Evolutionary conservation across 164 flowering plant genomes (phyloP).

Genomic region (Litsea cubeba): DNA sequence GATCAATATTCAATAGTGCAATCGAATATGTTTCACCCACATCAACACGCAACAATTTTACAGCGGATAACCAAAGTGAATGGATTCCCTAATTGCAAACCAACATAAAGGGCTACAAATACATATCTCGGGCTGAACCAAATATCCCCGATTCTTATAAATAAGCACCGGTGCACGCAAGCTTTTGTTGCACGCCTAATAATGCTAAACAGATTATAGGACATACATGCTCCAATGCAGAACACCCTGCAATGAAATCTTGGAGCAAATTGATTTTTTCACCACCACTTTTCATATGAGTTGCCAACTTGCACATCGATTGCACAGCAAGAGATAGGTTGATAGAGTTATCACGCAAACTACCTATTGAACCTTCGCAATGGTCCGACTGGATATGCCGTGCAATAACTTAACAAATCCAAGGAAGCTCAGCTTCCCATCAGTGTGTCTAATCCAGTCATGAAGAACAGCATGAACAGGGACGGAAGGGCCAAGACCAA

Average conservation of each 20-base stretch:
- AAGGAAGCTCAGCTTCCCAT: conserved; percentile 91
- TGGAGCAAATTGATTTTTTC: not conserved
- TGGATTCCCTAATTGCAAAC: not conserved
- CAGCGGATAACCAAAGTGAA: not conserved
- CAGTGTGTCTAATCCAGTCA: conserved; percentile 89
- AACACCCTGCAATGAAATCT: not conserved
- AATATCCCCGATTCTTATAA: not conserved
- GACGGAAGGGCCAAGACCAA: conserved; percentile 76
- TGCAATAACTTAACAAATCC: conserved; percentile 87
- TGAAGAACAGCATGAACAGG: conserved; percentile 85
- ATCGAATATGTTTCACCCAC: not conserved
- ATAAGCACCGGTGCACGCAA: not conserved
- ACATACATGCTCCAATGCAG: not conserved
- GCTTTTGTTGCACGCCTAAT: conserved; percentile 1
- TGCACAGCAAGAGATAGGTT: not conserved
- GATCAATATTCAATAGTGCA: not conserved
- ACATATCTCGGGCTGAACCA: not conserved
- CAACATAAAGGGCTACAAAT: not conserved
- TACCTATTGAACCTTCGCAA: conserved; percentile 40
- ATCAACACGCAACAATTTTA: not conserved
- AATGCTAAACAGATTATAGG: conserved; percentile 4
- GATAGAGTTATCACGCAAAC: not conserved
- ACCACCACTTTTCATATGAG: not conserved
- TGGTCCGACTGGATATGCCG: conserved; percentile 64
- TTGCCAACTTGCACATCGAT: not conserved